Percentiles rank a stretch among this genome's conserved stretches.
phyloP scores from a whole-genome alignment of 176 grass and related monocot species.

The Oryza meyeriana region DNA sequence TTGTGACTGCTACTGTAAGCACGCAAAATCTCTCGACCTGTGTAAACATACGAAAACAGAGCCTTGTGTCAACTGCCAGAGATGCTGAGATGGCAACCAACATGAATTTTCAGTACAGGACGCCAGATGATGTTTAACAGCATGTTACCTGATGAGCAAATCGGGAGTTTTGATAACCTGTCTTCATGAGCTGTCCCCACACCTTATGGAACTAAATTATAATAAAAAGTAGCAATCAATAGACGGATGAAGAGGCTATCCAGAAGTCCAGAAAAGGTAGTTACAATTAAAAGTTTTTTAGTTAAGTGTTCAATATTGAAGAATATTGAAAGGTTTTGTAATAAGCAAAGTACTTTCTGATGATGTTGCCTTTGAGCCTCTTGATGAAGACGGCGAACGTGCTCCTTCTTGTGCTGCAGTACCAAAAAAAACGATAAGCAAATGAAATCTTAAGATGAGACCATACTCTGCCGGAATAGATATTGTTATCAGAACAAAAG shows the following conservation, averaged over 20 bases:
- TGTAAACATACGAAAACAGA: neutral
- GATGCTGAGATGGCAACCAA: neutral
- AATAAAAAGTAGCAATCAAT: slow-evolving; percentile 12
- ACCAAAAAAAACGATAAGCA: neutral
- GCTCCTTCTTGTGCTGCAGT: slow-evolving; percentile 57
- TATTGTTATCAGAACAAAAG: neutral
- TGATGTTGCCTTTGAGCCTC: slow-evolving; percentile 74
- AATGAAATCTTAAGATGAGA: neutral
- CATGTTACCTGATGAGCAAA: slow-evolving; percentile 90
- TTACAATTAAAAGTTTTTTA: neutral
- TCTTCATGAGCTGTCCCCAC: slow-evolving; percentile 99
- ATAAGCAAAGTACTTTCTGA: slow-evolving; percentile 54
- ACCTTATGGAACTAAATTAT: slow-evolving; percentile 86
- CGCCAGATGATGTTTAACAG: neutral
- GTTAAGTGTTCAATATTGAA: neutral
- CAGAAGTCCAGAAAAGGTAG: neutral
- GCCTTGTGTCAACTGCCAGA: neutral
- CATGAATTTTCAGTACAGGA: neutral
- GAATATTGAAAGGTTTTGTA: neutral
- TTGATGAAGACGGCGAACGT: slow-evolving; percentile 69
- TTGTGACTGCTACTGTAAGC: slow-evolving; percentile 89
- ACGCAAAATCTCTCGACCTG: slow-evolving; percentile 98
- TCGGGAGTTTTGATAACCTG: slow-evolving; percentile 96
- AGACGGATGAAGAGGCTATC: neutral
- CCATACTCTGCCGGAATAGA: neutral